Base-by-base conservation (phyloP, 768 basidiomycete genomes). In the Agaricus bisporus region DNA sequence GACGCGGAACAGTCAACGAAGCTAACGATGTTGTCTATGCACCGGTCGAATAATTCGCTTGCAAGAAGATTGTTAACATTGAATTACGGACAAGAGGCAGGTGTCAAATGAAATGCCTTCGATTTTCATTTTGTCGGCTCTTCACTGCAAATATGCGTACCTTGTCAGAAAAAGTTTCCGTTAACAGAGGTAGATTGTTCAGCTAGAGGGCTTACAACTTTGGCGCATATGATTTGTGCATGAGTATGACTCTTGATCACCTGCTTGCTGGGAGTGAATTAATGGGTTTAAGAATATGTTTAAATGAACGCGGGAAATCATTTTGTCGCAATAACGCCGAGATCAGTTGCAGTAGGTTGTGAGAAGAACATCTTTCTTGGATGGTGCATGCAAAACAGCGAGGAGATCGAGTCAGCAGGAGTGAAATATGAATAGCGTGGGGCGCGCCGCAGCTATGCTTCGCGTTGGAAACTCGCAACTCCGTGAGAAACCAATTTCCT, bases 241-340 rank as follows among this genome's bases (percentile, higher is more conserved):
- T 47, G 44, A 47, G 39, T 26, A 20, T 54, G 47, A 28, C 29
- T 48, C 41, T 47, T 15, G 5, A 22, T 42, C 26, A 18, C 26
- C 43, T 52, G 41, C 42, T 54, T 17, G 38, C 22, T 28, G 35
- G 53, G 48, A 25, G 53, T 28, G 46, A 54, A 26, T 47, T 54
- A 36, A 18, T 41, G 36, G 41, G 29, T 41, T 42, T 15, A 48
- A 39, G 38, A 15, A n/a, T 22, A 2, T 35, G 10, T 29, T 48
- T 15, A 54, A 35, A 54, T 54, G 53, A 54, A 54, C 39, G 53
- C 53, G 47, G 36, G 46, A 54, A 54, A 18, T 15, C 26, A 41
- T 42, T 14, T n/a, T 25, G 41, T 48, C 45, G 35, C 29, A 48
- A 26, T 42, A 54, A 48, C 46, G 39, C 53, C 46, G 47, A 54